Conservation (phyloP, 2,329 filamentous ascomycete genomes). For the Alternaria conjuncta region DNA sequence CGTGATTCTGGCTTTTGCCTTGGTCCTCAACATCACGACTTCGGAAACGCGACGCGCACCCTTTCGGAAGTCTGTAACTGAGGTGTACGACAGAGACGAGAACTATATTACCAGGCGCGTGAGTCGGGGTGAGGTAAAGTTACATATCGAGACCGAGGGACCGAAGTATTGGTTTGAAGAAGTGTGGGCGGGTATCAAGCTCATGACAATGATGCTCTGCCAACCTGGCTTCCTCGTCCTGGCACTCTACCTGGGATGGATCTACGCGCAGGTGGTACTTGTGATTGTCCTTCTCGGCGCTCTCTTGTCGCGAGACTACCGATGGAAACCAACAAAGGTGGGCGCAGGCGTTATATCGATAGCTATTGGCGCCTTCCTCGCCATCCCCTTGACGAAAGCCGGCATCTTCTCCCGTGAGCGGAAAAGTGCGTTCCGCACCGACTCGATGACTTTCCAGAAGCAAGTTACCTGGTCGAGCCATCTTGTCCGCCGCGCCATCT, state of each 20-base stretch:
- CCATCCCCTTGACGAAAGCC: slow-evolving; percentile 76
- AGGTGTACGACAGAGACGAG: slow-evolving; percentile 58
- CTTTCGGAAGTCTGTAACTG: slow-evolving; percentile 71
- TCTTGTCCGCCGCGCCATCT: slow-evolving; percentile 70
- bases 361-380: slow-evolving; percentile 71
- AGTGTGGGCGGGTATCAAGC: slow-evolving; percentile 70
- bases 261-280: slow-evolving; percentile 77
- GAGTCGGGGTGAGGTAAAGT: slow-evolving; percentile 75
- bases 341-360: slow-evolving; percentile 71
- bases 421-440: slow-evolving; percentile 64
- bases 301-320: slow-evolving; percentile 72
- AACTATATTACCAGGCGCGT: slow-evolving; percentile 60
- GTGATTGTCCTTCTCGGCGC: slow-evolving; percentile 74
- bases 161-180: slow-evolving; percentile 81
- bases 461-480: slow-evolving; percentile 74
- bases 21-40: slow-evolving; percentile 72
- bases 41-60: slow-evolving; percentile 75
- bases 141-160: slow-evolving; percentile 74
- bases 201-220: slow-evolving; percentile 73
- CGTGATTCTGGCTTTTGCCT: slow-evolving; percentile 67
- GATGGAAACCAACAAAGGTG: slow-evolving; percentile 67
- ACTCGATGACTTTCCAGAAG: slow-evolving; percentile 70
- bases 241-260: slow-evolving; percentile 77
- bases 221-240: slow-evolving; percentile 77
- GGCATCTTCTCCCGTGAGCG: slow-evolving; percentile 71